Base-by-base conservation (phyloP, 768 basidiomycete genomes). In the Phallus indusiatus region DNA sequence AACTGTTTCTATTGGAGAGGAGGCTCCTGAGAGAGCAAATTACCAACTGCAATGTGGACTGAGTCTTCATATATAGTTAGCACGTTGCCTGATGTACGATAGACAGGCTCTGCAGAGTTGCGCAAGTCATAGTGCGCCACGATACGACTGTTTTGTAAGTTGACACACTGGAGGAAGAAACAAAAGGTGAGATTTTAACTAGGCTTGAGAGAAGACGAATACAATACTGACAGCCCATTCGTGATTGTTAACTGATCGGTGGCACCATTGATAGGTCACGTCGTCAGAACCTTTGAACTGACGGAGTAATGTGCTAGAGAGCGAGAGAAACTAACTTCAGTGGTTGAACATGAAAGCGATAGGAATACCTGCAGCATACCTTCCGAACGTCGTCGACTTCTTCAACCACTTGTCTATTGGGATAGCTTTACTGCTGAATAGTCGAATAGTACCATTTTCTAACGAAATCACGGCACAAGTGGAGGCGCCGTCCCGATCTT, bases 111-210 rank as follows among this genome's bases (percentile, higher is more conserved):
- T 33, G 78, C 80, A 0, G 77, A 69, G 14, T 73, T 65, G 61
- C 81, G 83, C 53, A 83, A 74, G 65, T 75, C 76, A 68, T 87
- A 88, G 64, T 78, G 79, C 0, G 86, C 81, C 17, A 87, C 76
- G 2, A 81, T 68, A 53, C 78, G 75, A 33, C 77, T 47, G 9
- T 28, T 76, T 49, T 66, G 74, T 20, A 69, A 62, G 61, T 83
- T 80, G 3, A 78, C 77, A 66, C 84, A 87, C 84, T 87, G 63
- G 16, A 16, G 22, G 24, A 33, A 49, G 49, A 5, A 12, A 9
- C 16, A 53, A 22, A 46, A 24, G 16, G 55, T 17, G 5, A 14
- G 57, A 16, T 61, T 64, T 53, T 28, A 9, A 47, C 24, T 47
- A 10, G 42, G 12, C 16, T 16, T n/a, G n/a, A 28, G 28, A 9